Conservation (phyloP, 768 basidiomycete genomes). For the Boletus sp. region DNA sequence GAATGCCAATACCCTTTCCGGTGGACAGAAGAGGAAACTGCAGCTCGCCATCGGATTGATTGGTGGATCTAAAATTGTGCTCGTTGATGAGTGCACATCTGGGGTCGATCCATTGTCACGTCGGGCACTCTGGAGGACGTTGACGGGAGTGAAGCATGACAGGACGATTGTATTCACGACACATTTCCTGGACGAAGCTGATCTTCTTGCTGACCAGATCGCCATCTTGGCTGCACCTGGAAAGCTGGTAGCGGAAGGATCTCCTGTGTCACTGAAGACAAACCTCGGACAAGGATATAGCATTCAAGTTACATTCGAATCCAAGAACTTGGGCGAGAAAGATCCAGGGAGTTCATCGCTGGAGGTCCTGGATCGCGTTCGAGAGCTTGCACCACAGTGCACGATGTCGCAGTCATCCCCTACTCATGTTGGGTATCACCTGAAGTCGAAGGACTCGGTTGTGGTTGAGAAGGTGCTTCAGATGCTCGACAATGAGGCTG, state of each 20-base stretch:
- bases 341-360: slow-evolving; percentile 13
- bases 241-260: slow-evolving; percentile 67
- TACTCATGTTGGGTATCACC: slow-evolving; percentile 49
- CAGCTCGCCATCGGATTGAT: slow-evolving; percentile 80
- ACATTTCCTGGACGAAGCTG: slow-evolving; percentile 80
- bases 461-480: slow-evolving; percentile 56
- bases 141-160: slow-evolving; percentile 64
- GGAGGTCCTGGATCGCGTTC: slow-evolving; percentile 43
- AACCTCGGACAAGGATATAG: slow-evolving; percentile 72
- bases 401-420: slow-evolving; percentile 44
- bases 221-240: slow-evolving; percentile 76
- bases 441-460: slow-evolving; percentile 57
- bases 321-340: slow-evolving; percentile 31
- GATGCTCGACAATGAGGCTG: slow-evolving; percentile 47
- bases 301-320: slow-evolving; percentile 50
- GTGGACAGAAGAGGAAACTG: slow-evolving; percentile 81
- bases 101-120: slow-evolving; percentile 82
- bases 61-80: slow-evolving; percentile 67
- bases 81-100: slow-evolving; percentile 73
- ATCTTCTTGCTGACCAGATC: slow-evolving; percentile 73
- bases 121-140: slow-evolving; percentile 72
- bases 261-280: slow-evolving; percentile 73
- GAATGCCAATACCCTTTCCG: slow-evolving; percentile 65
- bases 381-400: slow-evolving; percentile 43
- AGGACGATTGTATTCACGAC: slow-evolving; percentile 77